A percentile compares a stretch with the other conserved stretches of the same genome.
phyloP scores from a whole-genome alignment of 176 grass and related monocot species.

The Oryza rufipogon region DNA sequence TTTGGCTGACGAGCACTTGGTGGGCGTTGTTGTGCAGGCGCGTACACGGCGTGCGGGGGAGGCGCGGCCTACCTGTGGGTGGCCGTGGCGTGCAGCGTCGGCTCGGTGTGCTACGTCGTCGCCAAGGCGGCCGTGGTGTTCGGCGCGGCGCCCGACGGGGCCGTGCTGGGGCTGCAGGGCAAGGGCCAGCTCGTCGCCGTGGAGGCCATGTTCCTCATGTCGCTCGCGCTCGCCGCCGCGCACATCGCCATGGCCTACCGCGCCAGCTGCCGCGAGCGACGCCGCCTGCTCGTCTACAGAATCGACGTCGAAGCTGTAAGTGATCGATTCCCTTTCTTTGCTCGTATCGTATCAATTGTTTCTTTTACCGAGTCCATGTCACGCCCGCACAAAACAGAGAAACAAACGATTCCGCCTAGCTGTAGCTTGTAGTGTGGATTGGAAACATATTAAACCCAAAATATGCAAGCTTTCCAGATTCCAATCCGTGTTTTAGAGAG shows the following conservation, averaged over 20 bases:
- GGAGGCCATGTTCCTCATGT: constrained; percentile 80
- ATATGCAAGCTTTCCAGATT: neutral
- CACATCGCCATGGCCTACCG: constrained; percentile 86
- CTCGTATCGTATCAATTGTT: neutral
- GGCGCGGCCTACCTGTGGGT: constrained; percentile 70
- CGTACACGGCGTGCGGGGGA: constrained; percentile 59
- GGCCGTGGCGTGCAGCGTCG: constrained; percentile 63
- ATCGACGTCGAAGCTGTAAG: constrained; percentile 95
- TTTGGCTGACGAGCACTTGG: neutral
- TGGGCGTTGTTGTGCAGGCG: constrained; percentile 40
- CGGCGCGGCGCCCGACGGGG: constrained; percentile 11
- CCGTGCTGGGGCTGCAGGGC: constrained; percentile 29
- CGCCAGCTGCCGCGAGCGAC: constrained; percentile 69
- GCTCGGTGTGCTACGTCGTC: constrained; percentile 71
- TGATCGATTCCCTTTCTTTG: neutral
- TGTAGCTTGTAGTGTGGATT: neutral
- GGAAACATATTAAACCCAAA: neutral
- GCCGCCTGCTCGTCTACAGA: constrained; percentile 76
- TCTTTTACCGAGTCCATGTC: neutral
- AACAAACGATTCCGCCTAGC: neutral
- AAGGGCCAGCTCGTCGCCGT: constrained; percentile 55
- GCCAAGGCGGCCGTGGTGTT: constrained; percentile 62
- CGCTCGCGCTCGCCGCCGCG: constrained; percentile 69
- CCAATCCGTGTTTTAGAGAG: neutral
- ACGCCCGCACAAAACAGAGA: neutral